Conservation (phyloP, 202 grass and related monocot species). For the Miscanthus sacchariflorus region DNA sequence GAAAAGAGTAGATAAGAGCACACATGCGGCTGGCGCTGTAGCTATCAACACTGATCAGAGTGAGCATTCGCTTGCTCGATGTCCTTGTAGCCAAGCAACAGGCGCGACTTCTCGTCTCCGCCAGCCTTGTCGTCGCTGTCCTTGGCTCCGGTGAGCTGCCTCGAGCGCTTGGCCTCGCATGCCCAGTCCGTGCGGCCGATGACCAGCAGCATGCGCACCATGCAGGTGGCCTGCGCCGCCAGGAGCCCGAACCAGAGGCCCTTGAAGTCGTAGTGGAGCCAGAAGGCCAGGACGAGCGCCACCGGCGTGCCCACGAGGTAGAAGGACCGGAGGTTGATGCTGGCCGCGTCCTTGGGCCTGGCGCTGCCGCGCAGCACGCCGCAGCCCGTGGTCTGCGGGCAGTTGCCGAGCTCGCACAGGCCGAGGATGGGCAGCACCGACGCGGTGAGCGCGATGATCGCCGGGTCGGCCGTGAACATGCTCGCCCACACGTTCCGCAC, state of each 20-base stretch:
- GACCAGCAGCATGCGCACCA: slow-evolving; percentile 76
- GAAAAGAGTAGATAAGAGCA: slow-evolving; percentile 22
- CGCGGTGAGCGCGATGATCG: slow-evolving; percentile 76
- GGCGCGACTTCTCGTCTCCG: slow-evolving; percentile 48
- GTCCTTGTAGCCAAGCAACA: slow-evolving; percentile 38
- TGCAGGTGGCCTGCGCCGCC: slow-evolving; percentile 81
- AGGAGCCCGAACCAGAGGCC: slow-evolving; percentile 90
- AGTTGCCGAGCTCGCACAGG: slow-evolving; percentile 89
- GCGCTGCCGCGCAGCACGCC: slow-evolving; percentile 92
- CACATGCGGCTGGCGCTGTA: slow-evolving; percentile 35
- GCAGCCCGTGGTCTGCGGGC: slow-evolving; percentile 92
- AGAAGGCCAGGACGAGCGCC: slow-evolving; percentile 78
- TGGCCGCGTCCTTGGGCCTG: slow-evolving; percentile 73
- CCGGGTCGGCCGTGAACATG: slow-evolving; percentile 87
- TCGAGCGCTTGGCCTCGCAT: slow-evolving; percentile 66
- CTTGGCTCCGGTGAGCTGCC: slow-evolving; percentile 62
- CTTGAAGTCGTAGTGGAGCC: slow-evolving; percentile 64
- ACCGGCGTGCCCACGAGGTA: slow-evolving; percentile 86
- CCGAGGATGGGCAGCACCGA: slow-evolving; percentile 84
- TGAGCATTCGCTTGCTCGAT: slow-evolving; percentile 13
- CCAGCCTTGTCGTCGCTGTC: slow-evolving; percentile 25
- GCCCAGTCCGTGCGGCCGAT: slow-evolving; percentile 73
- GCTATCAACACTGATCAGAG: slow-evolving; percentile 47
- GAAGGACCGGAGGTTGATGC: slow-evolving; percentile 92
- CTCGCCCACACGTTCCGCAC: slow-evolving; percentile 72